Percentiles rank a stretch among this genome's conserved stretches.
These are phyloP conservation scores for Dictyostelium firmibasis DNA, from an alignment of 78 protist genomes.

Conservation along the genomic window DNA sequence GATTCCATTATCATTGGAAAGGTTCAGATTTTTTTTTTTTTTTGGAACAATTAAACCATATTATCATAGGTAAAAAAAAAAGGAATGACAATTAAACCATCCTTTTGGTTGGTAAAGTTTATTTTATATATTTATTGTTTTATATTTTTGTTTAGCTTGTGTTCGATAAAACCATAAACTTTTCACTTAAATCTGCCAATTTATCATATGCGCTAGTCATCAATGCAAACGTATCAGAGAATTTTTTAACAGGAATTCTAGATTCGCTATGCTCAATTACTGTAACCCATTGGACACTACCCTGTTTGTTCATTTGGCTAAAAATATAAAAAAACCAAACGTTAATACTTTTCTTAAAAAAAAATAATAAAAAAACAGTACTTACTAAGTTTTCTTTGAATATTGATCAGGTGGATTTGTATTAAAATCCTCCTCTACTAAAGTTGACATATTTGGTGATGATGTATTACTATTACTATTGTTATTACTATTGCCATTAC, in stretches of 20 bases:
- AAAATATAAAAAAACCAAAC: neutral
- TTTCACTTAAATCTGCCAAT: slow-evolving; percentile 58
- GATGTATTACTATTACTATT: neutral
- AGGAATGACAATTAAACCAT: too few relatives aligned
- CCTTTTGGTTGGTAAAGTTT: too few relatives aligned
- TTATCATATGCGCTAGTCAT: slow-evolving; percentile 59
- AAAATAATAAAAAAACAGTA: neutral
- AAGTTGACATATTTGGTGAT: slow-evolving; percentile 1
- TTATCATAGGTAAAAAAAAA: too few relatives aligned
- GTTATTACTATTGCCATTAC: neutral
- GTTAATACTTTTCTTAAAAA: neutral
- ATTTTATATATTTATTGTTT: neutral
- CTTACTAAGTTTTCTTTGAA: slow-evolving; percentile 44
- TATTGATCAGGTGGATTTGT: slow-evolving; percentile 8
- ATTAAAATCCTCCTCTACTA: neutral
- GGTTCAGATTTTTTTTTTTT: too few relatives aligned
- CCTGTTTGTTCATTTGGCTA: slow-evolving; percentile 52
- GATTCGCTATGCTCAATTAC: slow-evolving; percentile 43
- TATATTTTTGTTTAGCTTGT: neutral
- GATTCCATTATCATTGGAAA: too few relatives aligned
- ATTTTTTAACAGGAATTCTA: slow-evolving; percentile 24
- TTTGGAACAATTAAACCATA: too few relatives aligned
- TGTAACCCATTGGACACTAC: slow-evolving; percentile 50
- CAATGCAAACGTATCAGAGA: slow-evolving; percentile 45
- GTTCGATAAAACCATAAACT: slow-evolving; percentile 55